Base-by-base conservation (phyloP, 192 early-diverging fungal species). In the Geosiphon pyriformis region DNA sequence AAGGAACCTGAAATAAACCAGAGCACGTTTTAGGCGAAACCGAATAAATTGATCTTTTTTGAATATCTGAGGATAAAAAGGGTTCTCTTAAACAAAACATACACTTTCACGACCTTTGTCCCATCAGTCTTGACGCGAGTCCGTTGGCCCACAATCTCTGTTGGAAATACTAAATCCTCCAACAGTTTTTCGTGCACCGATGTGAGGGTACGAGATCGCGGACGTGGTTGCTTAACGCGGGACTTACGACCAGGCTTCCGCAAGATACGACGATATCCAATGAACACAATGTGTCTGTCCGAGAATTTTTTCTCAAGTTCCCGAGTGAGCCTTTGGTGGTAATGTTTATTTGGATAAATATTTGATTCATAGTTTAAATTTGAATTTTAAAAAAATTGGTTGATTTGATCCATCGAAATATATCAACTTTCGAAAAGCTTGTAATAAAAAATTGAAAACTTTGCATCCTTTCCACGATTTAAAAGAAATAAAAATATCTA, bases 291-390 rank as follows among this genome's bases (percentile, higher is more conserved):
- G 83, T 98, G 96, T 70, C 94, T 90, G 84, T 98, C 96, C 74
- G 92, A 92, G 89, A 98, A 96, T 91, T 98, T 98, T 92, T 98
- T 98, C 87, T 98, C 96, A 74, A 98, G 86, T 86, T 98, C 96
- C 78, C 96, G 93, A 73, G 94, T 93, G 59, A 98, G 89, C 75
- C 90, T 84, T 59, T 61, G 30, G 17, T 27, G 35, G 31, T 23
- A 37, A 37, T 51, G 52, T 20, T 71, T 26, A 30, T 17, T 55
- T 33, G 22, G 18, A 29, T 1, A 18, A 6, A 52, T n/a, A n/a
- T n/a, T n/a, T n/a, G n/a, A n/a, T n/a, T n/a, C n/a, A n/a, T n/a
- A n/a, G n/a, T n/a, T n/a, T n/a, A n/a, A n/a, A n/a, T n/a, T n/a
- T n/a, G n/a, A n/a, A n/a, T n/a, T n/a, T n/a, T n/a, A n/a, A n/a